These are phyloP conservation scores for Karstenula rhodostoma DNA, from an alignment of 2,329 filamentous ascomycete species.

Conservation along the genomic window DNA sequence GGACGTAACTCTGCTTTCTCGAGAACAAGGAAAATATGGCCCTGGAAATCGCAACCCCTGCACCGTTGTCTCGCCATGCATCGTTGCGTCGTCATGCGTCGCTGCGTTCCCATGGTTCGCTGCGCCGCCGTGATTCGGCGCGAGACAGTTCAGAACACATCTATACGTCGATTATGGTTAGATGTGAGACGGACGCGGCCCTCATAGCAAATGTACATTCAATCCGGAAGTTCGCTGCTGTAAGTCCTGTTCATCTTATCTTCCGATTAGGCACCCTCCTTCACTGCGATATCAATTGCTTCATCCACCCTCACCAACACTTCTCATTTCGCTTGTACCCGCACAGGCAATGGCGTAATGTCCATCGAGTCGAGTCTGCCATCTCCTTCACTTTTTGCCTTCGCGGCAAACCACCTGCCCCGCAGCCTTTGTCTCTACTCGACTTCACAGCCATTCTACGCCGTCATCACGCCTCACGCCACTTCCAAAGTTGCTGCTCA, in stretches of 20 bases:
- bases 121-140: not conserved
- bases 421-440: not conserved
- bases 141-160: not conserved
- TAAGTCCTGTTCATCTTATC: not conserved
- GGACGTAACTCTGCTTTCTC: not conserved
- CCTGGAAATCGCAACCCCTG: not conserved
- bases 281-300: slow-evolving; percentile 5
- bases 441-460: not conserved
- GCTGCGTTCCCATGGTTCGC: not conserved
- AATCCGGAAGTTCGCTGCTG: slow-evolving; percentile 9
- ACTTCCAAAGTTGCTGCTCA: not conserved
- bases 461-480: not conserved
- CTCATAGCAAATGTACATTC: not conserved
- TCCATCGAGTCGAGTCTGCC: not conserved
- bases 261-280: not conserved
- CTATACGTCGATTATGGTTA: not conserved
- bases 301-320: not conserved
- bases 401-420: not conserved
- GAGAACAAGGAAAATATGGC: not conserved
- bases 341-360: not conserved
- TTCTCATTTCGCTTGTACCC: slow-evolving; percentile 4
- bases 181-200: not conserved
- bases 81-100: not conserved
- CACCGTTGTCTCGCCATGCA: not conserved
- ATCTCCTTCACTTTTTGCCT: not conserved